These are phyloP conservation scores for Ceratobasidium theobromae DNA, from an alignment of 1,284 basidiomycete species.

Conservation along the genomic window DNA sequence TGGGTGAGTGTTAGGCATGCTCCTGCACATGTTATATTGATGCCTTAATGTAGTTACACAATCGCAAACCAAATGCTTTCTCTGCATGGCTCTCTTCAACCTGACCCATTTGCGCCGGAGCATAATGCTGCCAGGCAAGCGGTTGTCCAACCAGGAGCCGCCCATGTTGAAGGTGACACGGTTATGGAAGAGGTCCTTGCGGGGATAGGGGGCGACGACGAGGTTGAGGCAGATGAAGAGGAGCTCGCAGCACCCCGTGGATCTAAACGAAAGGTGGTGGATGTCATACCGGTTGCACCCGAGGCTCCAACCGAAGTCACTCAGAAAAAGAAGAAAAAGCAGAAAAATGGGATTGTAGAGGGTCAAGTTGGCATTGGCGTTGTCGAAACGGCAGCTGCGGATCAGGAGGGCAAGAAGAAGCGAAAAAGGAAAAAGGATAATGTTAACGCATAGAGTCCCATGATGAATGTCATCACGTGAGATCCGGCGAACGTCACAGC, in stretches of 20 bases:
- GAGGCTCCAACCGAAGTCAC: background rate
- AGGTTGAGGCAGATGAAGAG: conserved; percentile 7
- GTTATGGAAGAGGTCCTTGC: conserved; percentile 32
- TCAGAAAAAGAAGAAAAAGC: conserved; percentile 5
- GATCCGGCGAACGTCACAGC: background rate
- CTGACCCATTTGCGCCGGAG: conserved; percentile 76
- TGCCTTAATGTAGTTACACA: conserved; percentile 61
- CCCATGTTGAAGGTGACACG: conserved; percentile 6
- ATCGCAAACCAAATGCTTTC: conserved; percentile 96
- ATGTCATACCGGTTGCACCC: conserved; percentile 12
- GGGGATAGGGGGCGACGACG: conserved; percentile 10
- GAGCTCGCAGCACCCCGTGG: conserved; percentile 26
- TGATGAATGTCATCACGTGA: conserved; percentile 13
- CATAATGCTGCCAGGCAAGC: conserved; percentile 44
- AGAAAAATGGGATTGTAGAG: conserved; percentile 8
- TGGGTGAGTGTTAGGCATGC: conserved; percentile 59
- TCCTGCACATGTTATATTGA: background rate
- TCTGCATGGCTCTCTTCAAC: conserved; percentile 84
- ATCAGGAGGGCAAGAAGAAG: conserved; percentile 22
- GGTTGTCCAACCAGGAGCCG: conserved; percentile 7
- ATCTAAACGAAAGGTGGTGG: conserved; percentile 23
- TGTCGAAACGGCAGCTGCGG: background rate
- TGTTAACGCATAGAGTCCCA: background rate
- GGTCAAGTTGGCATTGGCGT: background rate
- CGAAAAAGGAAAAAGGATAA: conserved; percentile 21